Evolutionary conservation across 495 filamentous ascomycete genomes (phyloP).

Genomic region (Talaromyces ruber): DNA sequence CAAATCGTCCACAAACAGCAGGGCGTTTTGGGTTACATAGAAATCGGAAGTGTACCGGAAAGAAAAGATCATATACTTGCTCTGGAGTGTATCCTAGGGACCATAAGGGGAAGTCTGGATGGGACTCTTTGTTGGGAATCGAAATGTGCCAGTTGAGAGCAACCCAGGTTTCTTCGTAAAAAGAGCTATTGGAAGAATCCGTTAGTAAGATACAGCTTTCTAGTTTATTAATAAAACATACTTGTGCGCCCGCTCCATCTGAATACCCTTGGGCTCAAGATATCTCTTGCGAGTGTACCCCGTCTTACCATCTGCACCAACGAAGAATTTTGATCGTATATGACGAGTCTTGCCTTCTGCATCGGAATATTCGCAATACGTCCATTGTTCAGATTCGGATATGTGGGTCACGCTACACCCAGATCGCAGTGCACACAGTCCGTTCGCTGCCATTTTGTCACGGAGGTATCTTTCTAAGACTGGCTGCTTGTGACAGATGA

Average conservation of each 20-base stretch:
- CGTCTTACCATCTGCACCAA: conserved; percentile 44
- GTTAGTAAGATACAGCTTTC: no score
- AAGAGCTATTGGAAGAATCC: conserved; percentile 13
- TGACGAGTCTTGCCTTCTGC: conserved; percentile 10
- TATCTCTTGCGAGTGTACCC: conserved; percentile 41
- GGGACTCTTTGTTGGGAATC: conserved; percentile 34
- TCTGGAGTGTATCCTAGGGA: conserved; percentile 35
- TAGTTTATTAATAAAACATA: conserved; percentile 1
- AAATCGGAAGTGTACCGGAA: conserved; percentile 38
- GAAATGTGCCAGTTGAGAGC: conserved; percentile 40
- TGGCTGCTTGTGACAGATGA: conserved; percentile 25
- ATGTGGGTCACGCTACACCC: conserved; percentile 22
- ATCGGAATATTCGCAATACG: conserved; percentile 27
- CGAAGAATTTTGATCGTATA: conserved; percentile 29
- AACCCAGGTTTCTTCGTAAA: conserved; percentile 45
- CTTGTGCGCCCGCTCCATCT: conserved; percentile 27
- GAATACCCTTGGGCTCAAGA: conserved; percentile 34
- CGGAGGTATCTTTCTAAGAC: conserved; percentile 18
- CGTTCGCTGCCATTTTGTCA: conserved; percentile 13
- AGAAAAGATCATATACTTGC: conserved; percentile 43
- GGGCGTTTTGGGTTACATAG: conserved; percentile 33
- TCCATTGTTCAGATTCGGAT: conserved; percentile 19
- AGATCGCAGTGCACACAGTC: conserved; percentile 24
- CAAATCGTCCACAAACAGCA: conserved; percentile 40
- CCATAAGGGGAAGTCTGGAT: conserved; percentile 43